Percentiles rank a stretch among this genome's conserved stretches.
Evolutionary conservation across 306 rosid genomes (phyloP).

Genomic region (Ammopiptanthus mongolicus): DNA sequence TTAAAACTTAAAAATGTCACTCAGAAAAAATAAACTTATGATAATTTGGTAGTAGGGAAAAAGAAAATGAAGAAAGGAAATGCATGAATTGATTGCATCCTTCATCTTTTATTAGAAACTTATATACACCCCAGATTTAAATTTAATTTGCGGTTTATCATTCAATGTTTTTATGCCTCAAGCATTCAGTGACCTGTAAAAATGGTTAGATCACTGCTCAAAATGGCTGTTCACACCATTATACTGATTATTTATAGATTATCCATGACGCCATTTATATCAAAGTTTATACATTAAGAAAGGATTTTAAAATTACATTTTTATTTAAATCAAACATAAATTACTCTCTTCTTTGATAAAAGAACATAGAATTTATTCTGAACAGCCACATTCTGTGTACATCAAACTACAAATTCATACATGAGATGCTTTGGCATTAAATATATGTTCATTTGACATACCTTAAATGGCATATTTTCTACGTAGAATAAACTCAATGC

Average conservation of each 20-base stretch:
- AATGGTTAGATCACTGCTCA: background rate
- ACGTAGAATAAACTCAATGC: background rate
- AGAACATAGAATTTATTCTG: background rate
- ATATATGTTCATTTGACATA: background rate
- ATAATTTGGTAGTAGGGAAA: background rate
- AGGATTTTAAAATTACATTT: background rate
- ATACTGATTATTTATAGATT: background rate
- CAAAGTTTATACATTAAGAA: background rate
- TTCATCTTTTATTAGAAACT: background rate
- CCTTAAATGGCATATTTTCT: background rate
- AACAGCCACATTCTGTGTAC: background rate
- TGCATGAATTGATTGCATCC: background rate
- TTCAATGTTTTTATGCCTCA: background rate
- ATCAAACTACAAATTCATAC: background rate
- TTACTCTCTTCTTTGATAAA: too few species aligned
- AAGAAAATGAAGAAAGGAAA: background rate
- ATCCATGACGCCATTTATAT: background rate
- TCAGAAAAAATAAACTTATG: constrained; percentile 3
- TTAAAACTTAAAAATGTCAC: background rate
- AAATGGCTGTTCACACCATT: constrained; percentile 10
- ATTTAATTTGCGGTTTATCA: background rate
- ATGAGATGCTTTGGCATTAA: background rate
- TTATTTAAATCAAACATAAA: background rate
- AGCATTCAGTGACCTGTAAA: background rate
- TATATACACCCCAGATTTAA: background rate